Evolutionary conservation across 768 basidiomycete genomes (phyloP).

Genomic region (Favolaschia claudopus): DNA sequence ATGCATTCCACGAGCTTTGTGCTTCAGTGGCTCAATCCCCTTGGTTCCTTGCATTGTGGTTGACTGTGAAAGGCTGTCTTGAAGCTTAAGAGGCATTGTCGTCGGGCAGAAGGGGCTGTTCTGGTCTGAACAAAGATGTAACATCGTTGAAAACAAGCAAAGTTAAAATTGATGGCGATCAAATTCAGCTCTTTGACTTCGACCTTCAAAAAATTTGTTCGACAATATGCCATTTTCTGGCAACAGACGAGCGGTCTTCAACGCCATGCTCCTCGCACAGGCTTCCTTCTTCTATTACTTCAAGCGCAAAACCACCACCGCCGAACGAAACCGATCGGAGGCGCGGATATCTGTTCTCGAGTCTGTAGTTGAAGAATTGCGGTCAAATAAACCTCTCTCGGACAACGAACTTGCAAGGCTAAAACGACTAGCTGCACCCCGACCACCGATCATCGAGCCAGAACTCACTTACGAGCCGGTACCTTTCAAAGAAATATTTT

Average conservation of each 20-base stretch:
- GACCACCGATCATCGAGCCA: slow-evolving; percentile 12
- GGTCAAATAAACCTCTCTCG: slow-evolving; percentile 51
- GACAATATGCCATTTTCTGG: slow-evolving; percentile 27
- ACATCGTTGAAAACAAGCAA: too few species aligned
- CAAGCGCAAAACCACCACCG: slow-evolving; percentile 54
- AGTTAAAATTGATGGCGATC: too few species aligned
- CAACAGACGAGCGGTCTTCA: slow-evolving; percentile 18
- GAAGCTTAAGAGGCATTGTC: too few species aligned
- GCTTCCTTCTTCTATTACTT: slow-evolving; percentile 29
- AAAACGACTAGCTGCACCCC: slow-evolving; percentile 53
- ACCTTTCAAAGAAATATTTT: slow-evolving; percentile 19
- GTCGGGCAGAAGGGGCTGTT: too few species aligned
- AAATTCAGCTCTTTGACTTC: too few species aligned
- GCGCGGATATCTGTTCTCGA: slow-evolving; percentile 72
- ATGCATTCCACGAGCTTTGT: too few species aligned
- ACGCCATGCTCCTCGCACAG: slow-evolving; percentile 26
- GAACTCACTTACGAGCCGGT: slow-evolving; percentile 21
- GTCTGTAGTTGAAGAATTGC: slow-evolving; percentile 61
- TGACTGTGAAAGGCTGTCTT: too few species aligned
- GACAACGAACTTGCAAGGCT: slow-evolving; percentile 62
- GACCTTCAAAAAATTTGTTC: too few species aligned
- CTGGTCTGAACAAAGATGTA: too few species aligned
- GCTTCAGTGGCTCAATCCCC: too few species aligned
- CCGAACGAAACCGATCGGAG: slow-evolving; percentile 59
- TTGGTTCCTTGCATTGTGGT: too few species aligned